Conservation (phyloP, 805 yeast genomes). For the Metschnikowia shivogae region DNA sequence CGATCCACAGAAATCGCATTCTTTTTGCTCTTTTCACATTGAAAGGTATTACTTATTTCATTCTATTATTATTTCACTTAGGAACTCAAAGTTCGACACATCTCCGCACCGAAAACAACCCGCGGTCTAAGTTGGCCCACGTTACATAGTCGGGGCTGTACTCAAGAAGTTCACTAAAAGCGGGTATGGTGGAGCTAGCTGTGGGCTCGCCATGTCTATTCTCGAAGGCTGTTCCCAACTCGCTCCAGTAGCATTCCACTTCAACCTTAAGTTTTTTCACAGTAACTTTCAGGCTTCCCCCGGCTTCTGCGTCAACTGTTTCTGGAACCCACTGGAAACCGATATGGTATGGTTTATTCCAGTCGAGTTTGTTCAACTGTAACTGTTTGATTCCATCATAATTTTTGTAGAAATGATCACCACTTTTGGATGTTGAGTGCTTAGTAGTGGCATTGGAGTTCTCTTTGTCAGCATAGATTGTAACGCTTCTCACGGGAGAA, state of each 20-base stretch:
- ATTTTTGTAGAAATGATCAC: conserved; percentile 47
- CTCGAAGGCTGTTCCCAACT: conserved; percentile 31
- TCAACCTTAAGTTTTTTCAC: conserved; percentile 47
- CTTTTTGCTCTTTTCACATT: background rate
- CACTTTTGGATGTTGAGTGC: conserved; percentile 29
- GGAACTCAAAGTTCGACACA: conserved; percentile 35
- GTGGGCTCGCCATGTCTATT: conserved; percentile 32
- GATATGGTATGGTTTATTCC: conserved; percentile 55
- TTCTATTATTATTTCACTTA: background rate
- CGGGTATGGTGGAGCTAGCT: conserved; percentile 44
- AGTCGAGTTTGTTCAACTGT: conserved; percentile 60
- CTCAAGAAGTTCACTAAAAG: conserved; percentile 63
- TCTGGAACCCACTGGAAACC: conserved; percentile 78
- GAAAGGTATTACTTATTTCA: background rate
- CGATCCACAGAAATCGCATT: conserved; percentile 15
- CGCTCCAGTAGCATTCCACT: conserved; percentile 77
- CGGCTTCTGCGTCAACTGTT: conserved; percentile 1
- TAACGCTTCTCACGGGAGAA: conserved; percentile 64
- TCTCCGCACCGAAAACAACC: conserved; percentile 58
- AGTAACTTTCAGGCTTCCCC: conserved; percentile 31
- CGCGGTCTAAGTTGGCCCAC: conserved; percentile 63
- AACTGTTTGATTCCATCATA: conserved; percentile 61
- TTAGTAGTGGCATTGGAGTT: conserved; percentile 5
- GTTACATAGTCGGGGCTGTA: conserved; percentile 63
- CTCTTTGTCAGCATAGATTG: conserved; percentile 41